Percentiles rank a stretch among this genome's conserved stretches.
These are phyloP conservation scores for Neurospora tetrasperma DNA, from an alignment of 495 filamentous ascomycete genomes.

Conservation along the genomic window DNA sequence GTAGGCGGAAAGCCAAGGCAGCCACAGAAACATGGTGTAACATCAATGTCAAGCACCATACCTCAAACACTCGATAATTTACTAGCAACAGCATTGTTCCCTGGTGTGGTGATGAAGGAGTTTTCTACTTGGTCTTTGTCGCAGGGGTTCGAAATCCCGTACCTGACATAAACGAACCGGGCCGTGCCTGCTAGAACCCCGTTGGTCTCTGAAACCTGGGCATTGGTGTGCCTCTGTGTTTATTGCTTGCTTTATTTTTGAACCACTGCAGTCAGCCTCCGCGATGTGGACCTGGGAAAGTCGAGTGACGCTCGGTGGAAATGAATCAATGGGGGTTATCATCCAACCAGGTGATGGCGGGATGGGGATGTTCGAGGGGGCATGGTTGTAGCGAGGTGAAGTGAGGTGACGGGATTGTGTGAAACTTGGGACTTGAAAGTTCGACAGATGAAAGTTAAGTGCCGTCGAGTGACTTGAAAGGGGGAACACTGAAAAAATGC, in stretches of 20 bases:
- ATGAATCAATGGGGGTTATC: background rate
- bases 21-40: constrained; percentile 13
- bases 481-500: background rate
- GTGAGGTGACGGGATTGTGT: background rate
- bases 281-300: background rate
- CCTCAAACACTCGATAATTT: background rate
- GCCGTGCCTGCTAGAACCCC: background rate
- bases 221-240: background rate
- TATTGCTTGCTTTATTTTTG: background rate
- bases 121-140: background rate
- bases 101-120: background rate
- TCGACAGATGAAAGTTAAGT: background rate
- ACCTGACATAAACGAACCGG: background rate
- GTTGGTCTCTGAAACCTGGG: background rate
- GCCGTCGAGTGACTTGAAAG: background rate
- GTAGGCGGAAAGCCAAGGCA: background rate
- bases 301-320: background rate
- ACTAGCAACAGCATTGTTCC: background rate
- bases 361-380: background rate
- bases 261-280: background rate
- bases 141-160: background rate
- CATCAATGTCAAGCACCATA: constrained; percentile 10
- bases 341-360: background rate
- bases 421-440: background rate
- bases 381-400: background rate